Evolutionary conservation across 2,329 filamentous ascomycete species (phyloP), one percentile per base, ranked within the genome.

Genomic region (Aspergillus sp.): DNA sequence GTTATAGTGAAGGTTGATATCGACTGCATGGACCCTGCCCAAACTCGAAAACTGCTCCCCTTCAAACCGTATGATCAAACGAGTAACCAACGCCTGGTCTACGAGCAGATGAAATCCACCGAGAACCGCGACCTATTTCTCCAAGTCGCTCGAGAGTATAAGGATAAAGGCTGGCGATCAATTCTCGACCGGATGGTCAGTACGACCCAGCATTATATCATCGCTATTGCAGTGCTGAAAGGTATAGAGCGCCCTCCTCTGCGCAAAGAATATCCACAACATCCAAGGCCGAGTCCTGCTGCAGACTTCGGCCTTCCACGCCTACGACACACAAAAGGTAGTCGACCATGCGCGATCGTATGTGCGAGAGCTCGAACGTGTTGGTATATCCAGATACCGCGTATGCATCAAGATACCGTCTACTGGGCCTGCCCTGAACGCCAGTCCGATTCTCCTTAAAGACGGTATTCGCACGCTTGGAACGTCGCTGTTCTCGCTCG

Each of bases 351-450:
- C 77, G 1, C 76, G 73, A 1, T 67, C 77, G 0, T 82, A 81
- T 61, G 80, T 77, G 41, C 59, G 64, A 3, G 80, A 82, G 62
- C 80, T 83, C 52, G 72, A 73, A 4, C 71, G 67, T 4, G 75
- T 72, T 3, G 79, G 79, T 1, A 78, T 83, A 45, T 61, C 73
- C 3, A 73, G 76, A 13, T 77, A 80, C 57, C 73, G 77, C 12
- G 80, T 77, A 63, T 79, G 76, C 63, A 81, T 83, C 73, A 82
- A 83, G 66, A 82, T 82, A 20, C 79, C 80, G 5, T 75, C 73
- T 27, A 82, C 80, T 0, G 80, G 80, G 0, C 74, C 79, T 0
- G 80, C 77, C 8, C 64, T 82, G 24, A 79, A 76, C 53, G 79
- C 78, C 0, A 76, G 75, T 22, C 77, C 73, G 45, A 69, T 74